Conservation (phyloP, 2,329 filamentous ascomycete genomes). For the Diplodia corticola region DNA sequence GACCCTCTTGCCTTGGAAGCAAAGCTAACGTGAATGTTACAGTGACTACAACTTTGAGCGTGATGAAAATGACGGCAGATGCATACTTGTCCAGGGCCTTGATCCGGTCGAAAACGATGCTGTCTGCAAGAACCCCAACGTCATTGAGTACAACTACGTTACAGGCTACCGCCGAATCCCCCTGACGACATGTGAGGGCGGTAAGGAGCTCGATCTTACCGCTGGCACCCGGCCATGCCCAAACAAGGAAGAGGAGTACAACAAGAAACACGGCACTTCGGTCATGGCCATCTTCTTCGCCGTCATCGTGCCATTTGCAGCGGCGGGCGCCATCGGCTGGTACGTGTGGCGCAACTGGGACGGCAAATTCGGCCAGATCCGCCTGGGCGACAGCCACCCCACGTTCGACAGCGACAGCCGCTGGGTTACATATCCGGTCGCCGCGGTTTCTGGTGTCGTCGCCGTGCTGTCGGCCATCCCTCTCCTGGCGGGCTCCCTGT, state of each 20-base stretch:
- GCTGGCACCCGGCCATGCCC: constrained; percentile 65
- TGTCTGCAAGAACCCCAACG: constrained; percentile 63
- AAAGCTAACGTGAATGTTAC: constrained; percentile 25
- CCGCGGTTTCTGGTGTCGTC: constrained; percentile 55
- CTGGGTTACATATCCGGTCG: constrained; percentile 74
- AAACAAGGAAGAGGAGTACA: constrained; percentile 79
- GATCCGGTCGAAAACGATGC: constrained; percentile 60
- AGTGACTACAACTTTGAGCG: constrained; percentile 94
- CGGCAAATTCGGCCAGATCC: constrained; percentile 84
- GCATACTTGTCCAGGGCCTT: constrained; percentile 73
- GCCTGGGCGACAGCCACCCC: constrained; percentile 67
- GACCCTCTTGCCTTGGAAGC: background rate
- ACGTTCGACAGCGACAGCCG: constrained; percentile 68
- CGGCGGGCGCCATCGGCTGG: constrained; percentile 74
- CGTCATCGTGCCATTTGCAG: constrained; percentile 70
- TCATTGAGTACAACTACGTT: constrained; percentile 78
- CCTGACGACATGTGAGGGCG: constrained; percentile 80
- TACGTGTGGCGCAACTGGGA: constrained; percentile 84
- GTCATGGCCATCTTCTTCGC: constrained; percentile 82
- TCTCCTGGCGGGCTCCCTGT: constrained; percentile 69
- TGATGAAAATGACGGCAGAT: constrained; percentile 73
- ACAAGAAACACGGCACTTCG: constrained; percentile 68
- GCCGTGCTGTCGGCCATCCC: constrained; percentile 58
- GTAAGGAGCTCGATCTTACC: constrained; percentile 70
- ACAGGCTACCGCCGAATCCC: constrained; percentile 90